Conservation (phyloP, 2,329 filamentous ascomycete species). For the Ustulina deusta region DNA sequence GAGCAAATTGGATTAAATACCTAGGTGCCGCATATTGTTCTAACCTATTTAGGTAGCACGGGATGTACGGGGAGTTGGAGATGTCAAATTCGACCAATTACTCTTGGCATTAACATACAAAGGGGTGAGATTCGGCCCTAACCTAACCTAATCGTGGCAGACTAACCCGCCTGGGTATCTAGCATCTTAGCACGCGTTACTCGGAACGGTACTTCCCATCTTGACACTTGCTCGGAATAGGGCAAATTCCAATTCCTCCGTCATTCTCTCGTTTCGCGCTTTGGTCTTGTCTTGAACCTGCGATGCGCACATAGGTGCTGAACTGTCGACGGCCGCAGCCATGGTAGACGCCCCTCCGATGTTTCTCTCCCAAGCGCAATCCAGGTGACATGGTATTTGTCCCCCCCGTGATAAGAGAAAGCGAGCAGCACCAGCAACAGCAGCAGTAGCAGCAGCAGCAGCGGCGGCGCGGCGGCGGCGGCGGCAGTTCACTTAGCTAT, state of each 20-base stretch:
- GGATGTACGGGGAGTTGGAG: slow-evolving; percentile 12
- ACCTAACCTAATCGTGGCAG: neutral
- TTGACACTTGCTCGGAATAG: slow-evolving; percentile 40
- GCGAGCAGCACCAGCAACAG: slow-evolving; percentile 25
- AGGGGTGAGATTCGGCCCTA: neutral
- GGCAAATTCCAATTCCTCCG: slow-evolving; percentile 33
- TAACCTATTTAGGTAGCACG: slow-evolving; percentile 16
- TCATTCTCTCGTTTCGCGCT: slow-evolving; percentile 27
- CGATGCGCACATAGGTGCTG: slow-evolving; percentile 35
- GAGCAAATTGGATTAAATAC: neutral
- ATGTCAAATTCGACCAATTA: slow-evolving; percentile 9
- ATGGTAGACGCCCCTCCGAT: slow-evolving; percentile 47
- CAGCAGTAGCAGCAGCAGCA: slow-evolving; percentile 15
- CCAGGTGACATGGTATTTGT: slow-evolving; percentile 51
- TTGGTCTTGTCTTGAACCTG: slow-evolving; percentile 21
- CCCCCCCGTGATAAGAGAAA: slow-evolving; percentile 43
- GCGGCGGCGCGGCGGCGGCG: slow-evolving; percentile 12
- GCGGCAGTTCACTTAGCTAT: neutral
- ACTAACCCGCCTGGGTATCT: slow-evolving; percentile 24
- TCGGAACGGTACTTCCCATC: slow-evolving; percentile 34
- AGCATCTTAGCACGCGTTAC: slow-evolving; percentile 26
- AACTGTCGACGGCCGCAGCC: slow-evolving; percentile 45
- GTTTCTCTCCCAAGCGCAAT: slow-evolving; percentile 46
- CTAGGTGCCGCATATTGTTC: neutral
- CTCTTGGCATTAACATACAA: slow-evolving; percentile 3